phyloP scores from a whole-genome alignment of 176 grass and related monocot genomes.

The Oropetium thomaeum region DNA sequence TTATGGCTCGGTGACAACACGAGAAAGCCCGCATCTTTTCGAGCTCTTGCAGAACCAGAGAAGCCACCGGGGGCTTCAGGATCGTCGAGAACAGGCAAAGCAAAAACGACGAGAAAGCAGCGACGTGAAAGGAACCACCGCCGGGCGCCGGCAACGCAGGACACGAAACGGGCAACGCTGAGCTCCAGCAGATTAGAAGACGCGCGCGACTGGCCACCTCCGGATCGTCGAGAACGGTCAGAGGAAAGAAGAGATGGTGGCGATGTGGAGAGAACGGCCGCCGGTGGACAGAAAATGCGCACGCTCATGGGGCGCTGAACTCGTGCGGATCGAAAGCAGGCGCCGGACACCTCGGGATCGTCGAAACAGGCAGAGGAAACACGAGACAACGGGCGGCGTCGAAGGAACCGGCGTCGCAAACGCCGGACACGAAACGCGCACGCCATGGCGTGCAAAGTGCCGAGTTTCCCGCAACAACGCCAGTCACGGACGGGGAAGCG shows the following conservation, averaged over 20 bases:
- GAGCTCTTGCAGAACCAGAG: not conserved
- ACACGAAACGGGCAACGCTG: not conserved
- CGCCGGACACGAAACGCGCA: not conserved
- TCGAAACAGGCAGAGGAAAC: not conserved
- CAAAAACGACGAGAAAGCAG: not conserved
- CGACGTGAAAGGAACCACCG: not conserved
- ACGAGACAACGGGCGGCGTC: not conserved
- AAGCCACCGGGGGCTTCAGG: not conserved
- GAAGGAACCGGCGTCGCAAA: not conserved
- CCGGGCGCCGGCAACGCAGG: not conserved
- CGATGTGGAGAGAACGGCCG: not conserved
- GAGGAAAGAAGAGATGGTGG: not conserved
- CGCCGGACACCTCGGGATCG: not conserved
- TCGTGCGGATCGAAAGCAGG: not conserved
- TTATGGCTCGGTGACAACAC: not conserved
- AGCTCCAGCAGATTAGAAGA: constrained; percentile 3
- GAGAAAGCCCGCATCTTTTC: not conserved
- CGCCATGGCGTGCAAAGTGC: not conserved
- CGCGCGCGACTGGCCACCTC: no score
- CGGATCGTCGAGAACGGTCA: constrained; percentile 5
- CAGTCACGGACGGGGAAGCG: not conserved
- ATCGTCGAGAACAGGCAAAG: not conserved
- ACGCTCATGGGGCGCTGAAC: not conserved
- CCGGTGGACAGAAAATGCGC: not conserved
- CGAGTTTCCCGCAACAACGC: not conserved